Evolutionary conservation across 495 filamentous ascomycete species (phyloP), one percentile per base, ranked within the genome.

Genomic region (Trichocladium antarcticum): DNA sequence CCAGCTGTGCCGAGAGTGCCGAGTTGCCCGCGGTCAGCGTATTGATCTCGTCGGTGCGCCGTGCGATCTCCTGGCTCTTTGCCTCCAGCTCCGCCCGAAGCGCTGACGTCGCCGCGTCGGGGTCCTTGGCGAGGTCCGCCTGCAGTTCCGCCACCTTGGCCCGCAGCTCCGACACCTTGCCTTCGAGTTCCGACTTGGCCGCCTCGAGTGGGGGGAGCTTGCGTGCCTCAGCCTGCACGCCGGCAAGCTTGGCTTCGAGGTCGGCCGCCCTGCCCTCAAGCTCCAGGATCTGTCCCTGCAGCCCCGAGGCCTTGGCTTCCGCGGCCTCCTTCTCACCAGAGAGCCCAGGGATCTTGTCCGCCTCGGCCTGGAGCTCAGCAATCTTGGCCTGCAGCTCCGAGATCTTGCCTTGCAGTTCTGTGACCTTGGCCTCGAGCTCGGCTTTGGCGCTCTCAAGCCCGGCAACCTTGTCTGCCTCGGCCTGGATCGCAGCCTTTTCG

Each of bases 211-310:
- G 19, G 11, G 58, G 45, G 7, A 64, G 54, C 37, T 63, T 65
- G 47, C 64, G 62, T 19, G 67, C 58, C 34, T 68, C 68, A 20
- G 54, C 58, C 35, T 66, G 61, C 16, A 38, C 45, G 20, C 32
- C 42, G 34, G 42, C 27, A 9, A 55, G 44, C 15, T 45, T 55
- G 37, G 50, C 57, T 31, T 67, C 59, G 16, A 66, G 55, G n/a
- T 55, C 56, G 29, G 59, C 47, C 20, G 59, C 29, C 47, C 60
- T 57, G 6, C 57, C 42, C 42, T 67, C 63, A 11, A 65, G 55
- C 35, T 53, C 60, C 1, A 49, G 45, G 10, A 37, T 44, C 37
- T 50, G 53, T 29, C 20, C 45, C 22, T 62, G 51, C 32, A 71
- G 58, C 9, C 57, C 60, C 28, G 62, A 52, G 20, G 62, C 58